Conservation (phyloP, 1,139 yeast genomes). For the Taphrina sp. region DNA sequence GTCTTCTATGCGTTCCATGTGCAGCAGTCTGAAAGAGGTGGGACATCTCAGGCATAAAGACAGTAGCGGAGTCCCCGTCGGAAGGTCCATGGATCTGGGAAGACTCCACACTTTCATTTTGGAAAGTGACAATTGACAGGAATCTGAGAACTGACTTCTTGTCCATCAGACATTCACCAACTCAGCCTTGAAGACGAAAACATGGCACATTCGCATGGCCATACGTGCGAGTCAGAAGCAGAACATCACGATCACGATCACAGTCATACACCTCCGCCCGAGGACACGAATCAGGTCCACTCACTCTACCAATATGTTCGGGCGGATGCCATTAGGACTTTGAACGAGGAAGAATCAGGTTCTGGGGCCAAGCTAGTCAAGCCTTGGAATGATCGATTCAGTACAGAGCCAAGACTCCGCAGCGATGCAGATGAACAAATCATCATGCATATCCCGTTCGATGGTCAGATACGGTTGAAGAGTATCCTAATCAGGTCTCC, state of each 20-base stretch:
- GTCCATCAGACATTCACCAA: too few relatives aligned
- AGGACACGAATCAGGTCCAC: slow-evolving; percentile 69
- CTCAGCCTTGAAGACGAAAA: not conserved
- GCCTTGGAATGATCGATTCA: slow-evolving; percentile 54
- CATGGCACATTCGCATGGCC: slow-evolving; percentile 31
- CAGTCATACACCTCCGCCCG: slow-evolving; percentile 56
- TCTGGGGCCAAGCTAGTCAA: slow-evolving; percentile 51
- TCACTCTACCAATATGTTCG: slow-evolving; percentile 64
- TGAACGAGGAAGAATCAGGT: slow-evolving; percentile 59
- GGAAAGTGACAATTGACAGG: too few relatives aligned
- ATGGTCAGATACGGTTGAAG: slow-evolving; percentile 69
- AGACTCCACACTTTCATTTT: too few relatives aligned
- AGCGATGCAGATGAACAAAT: slow-evolving; percentile 73
- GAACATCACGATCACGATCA: slow-evolving; percentile 43
- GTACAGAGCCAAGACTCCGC: slow-evolving; percentile 49
- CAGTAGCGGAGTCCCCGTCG: too few relatives aligned
- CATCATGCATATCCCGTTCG: slow-evolving; percentile 68
- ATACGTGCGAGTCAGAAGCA: slow-evolving; percentile 26
- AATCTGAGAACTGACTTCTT: too few relatives aligned
- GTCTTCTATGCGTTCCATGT: too few relatives aligned
- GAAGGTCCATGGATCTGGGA: too few relatives aligned
- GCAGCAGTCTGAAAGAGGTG: too few relatives aligned
- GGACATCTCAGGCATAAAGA: too few relatives aligned
- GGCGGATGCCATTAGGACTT: slow-evolving; percentile 58
- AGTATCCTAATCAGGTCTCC: slow-evolving; percentile 69